These are phyloP conservation scores for Herpetospermum pedunculosum DNA, from an alignment of 306 rosid genomes.

Conservation along the genomic window DNA sequence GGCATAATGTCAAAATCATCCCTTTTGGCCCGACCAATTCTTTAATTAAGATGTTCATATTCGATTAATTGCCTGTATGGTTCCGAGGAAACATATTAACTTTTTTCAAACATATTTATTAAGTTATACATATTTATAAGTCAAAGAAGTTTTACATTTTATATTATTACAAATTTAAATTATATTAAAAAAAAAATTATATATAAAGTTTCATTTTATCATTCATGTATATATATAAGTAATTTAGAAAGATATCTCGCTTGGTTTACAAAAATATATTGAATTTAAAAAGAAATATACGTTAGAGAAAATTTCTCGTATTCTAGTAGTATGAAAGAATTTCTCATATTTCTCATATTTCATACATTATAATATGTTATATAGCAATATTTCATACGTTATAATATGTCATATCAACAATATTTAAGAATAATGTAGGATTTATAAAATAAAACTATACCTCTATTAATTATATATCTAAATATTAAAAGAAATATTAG, in stretches of 20 bases:
- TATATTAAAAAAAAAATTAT: not conserved
- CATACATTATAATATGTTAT: not conserved
- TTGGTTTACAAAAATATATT: no score
- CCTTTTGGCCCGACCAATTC: not conserved
- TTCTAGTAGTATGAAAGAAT: no score
- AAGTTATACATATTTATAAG: not conserved
- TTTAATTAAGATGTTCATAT: not conserved
- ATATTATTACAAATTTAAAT: not conserved
- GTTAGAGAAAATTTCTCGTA: no score
- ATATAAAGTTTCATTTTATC: no score
- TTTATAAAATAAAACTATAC: not conserved
- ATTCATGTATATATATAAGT: no score
- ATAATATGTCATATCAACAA: not conserved
- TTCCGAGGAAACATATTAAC: not conserved
- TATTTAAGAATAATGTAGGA: not conserved
- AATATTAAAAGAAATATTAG: not conserved
- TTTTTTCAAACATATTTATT: not conserved
- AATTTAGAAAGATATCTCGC: not conserved
- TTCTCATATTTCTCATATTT: no score
- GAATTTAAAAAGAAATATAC: no score
- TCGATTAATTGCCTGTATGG: slow-evolving; percentile 1
- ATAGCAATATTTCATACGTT: no score
- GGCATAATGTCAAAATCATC: not conserved
- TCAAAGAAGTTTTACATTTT: accelerated
- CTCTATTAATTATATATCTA: not conserved